Percentiles rank a stretch among this genome's conserved stretches.
These are phyloP conservation scores for Phytophthora agathidicida DNA, from an alignment of 352 stramenopile genomes.

Conservation along the genomic window DNA sequence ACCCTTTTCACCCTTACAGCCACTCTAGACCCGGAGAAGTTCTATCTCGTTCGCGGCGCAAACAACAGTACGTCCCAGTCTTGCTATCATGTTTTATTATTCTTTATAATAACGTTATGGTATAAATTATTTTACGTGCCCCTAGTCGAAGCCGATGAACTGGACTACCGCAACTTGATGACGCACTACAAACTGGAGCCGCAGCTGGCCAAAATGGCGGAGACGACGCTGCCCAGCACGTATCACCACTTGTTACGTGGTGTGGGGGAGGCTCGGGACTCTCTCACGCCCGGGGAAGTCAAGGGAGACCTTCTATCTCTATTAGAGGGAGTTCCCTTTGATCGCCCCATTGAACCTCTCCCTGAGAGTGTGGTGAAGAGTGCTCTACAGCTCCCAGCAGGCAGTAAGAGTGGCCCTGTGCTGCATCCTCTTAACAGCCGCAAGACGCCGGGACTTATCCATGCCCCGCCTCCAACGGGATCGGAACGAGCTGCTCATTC, in stretches of 20 bases:
- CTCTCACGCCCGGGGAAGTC: conserved; percentile 34
- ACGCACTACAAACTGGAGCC: conserved; percentile 71
- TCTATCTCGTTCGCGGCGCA: conserved; percentile 64
- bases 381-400: conserved; percentile 65
- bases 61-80: conserved; percentile 53
- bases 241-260: conserved; percentile 79
- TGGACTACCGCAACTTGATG: conserved; percentile 70
- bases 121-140: neutral
- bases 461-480: conserved; percentile 56
- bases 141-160: conserved; percentile 63
- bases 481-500: conserved; percentile 42
- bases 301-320: conserved; percentile 67
- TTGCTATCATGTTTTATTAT: neutral
- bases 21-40: conserved; percentile 43
- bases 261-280: conserved; percentile 56
- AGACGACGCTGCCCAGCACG: conserved; percentile 59
- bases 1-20: conserved; percentile 14
- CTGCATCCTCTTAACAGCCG: conserved; percentile 51
- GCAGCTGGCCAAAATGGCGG: conserved; percentile 65
- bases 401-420: conserved; percentile 62
- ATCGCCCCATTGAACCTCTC: conserved; percentile 78
- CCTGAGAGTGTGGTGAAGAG: conserved; percentile 76
- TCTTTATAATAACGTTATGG: conserved; percentile 5
- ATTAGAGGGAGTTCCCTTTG: conserved; percentile 76
- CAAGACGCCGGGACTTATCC: conserved; percentile 65